phyloP scores from a whole-genome alignment of 352 stramenopile species.

The Thalassiosira ordinaria region DNA sequence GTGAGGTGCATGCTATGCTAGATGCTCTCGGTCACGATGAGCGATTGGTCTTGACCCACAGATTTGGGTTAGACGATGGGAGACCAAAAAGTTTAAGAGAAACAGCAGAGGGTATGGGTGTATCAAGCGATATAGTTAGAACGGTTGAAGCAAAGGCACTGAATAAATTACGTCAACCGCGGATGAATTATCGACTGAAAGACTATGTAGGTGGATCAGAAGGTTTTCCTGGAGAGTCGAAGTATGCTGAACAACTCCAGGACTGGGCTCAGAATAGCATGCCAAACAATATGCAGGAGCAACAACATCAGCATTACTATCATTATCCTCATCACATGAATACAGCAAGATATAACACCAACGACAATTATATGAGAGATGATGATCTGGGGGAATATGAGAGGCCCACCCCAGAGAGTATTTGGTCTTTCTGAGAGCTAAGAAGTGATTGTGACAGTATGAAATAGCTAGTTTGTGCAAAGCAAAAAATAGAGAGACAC shows the following conservation, averaged over 20 bases:
- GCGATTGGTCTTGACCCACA: constrained; percentile 66
- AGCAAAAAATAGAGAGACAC: too few species aligned
- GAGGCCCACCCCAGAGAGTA: constrained; percentile 56
- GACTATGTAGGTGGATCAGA: constrained; percentile 61
- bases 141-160: constrained; percentile 73
- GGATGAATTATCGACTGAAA: constrained; percentile 80
- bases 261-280: not conserved
- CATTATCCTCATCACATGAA: constrained; percentile 49
- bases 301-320: constrained; percentile 35
- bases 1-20: constrained; percentile 71
- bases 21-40: constrained; percentile 63
- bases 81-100: constrained; percentile 58
- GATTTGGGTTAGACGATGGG: constrained; percentile 79
- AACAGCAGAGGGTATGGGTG: constrained; percentile 63
- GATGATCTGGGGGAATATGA: constrained; percentile 37
- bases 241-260: not conserved
- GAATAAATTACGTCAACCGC: constrained; percentile 78
- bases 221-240: not conserved
- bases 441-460: too few species aligned
- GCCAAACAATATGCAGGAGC: constrained; percentile 16
- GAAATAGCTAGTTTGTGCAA: too few species aligned
- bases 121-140: constrained; percentile 74
- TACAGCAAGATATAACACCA: constrained; percentile 13
- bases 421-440: constrained; percentile 66
- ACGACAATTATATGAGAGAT: constrained; percentile 9